Evolutionary conservation across 2,329 filamentous ascomycete genomes (phyloP).

Genomic region (Ophiostoma novo-ulmi): DNA sequence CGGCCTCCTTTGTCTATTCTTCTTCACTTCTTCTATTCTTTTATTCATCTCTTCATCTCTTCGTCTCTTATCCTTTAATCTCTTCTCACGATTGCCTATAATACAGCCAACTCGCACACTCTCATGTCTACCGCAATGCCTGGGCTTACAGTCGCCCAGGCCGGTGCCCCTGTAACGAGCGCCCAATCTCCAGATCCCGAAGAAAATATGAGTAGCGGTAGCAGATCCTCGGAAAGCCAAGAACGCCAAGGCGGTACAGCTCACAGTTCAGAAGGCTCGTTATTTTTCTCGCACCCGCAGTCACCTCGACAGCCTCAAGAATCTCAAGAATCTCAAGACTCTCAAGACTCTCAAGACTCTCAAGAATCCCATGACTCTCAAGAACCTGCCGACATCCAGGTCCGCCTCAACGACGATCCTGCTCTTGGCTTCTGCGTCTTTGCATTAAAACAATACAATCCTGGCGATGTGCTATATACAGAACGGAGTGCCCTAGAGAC

Average conservation of each 20-base stretch:
- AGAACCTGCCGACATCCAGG: conserved; percentile 19
- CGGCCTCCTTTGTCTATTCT: neutral
- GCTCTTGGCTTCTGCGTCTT: conserved; percentile 33
- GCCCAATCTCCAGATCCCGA: neutral
- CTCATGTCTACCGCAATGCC: neutral
- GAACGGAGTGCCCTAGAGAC: conserved; percentile 30
- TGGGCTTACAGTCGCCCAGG: neutral
- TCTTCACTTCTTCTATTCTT: neutral
- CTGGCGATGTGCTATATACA: conserved; percentile 31
- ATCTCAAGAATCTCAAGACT: neutral
- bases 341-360: neutral
- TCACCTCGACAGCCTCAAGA: neutral
- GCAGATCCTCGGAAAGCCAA: conserved; percentile 7
- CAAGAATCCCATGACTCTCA: neutral
- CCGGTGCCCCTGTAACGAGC: neutral
- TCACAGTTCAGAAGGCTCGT: neutral
- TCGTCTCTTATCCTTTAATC: neutral
- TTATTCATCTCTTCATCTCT: neutral
- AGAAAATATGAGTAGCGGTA: neutral
- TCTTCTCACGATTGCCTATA: neutral
- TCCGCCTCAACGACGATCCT: conserved; percentile 25
- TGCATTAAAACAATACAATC: conserved; percentile 29
- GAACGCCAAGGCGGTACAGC: conserved; percentile 10
- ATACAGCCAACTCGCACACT: neutral
- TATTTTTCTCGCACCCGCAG: neutral